These are phyloP conservation scores for Mrakia frigida DNA, from an alignment of 768 basidiomycete genomes.

Conservation along the genomic window DNA sequence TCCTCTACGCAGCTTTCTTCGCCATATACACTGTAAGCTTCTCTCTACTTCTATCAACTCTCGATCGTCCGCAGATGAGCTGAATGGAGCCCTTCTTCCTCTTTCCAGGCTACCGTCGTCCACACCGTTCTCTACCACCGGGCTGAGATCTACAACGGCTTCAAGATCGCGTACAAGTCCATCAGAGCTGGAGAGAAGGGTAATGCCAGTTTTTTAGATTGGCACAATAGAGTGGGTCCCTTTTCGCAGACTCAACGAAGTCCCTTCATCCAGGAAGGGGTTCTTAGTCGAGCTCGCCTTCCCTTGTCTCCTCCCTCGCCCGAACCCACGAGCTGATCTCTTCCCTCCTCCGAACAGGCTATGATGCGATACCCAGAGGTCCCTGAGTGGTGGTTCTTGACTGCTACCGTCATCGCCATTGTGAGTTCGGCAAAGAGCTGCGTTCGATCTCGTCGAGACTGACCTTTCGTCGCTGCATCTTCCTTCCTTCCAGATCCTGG, in stretches of 20 bases:
- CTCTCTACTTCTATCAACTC: no score
- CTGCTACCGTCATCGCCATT: constrained; percentile 16
- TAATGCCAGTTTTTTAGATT: constrained; percentile 16
- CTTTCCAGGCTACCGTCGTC: constrained; percentile 41
- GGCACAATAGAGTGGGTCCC: constrained; percentile 14
- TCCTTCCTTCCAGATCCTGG: no score
- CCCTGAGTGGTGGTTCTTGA: constrained; percentile 25
- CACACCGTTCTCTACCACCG: constrained; percentile 55
- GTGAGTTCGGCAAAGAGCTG: no score
- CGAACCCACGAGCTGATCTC: no score
- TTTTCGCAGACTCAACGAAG: no score
- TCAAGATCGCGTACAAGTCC: constrained; percentile 37
- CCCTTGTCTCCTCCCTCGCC: no score
- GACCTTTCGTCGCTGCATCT: no score
- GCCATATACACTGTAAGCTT: constrained; percentile 45
- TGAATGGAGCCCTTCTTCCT: no score
- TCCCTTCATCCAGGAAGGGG: no score
- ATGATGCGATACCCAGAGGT: constrained; percentile 27
- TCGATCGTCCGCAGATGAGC: no score
- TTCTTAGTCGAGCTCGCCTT: no score
- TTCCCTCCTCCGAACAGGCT: constrained; percentile 22
- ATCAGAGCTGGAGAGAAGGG: constrained; percentile 32
- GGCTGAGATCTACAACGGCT: constrained; percentile 53
- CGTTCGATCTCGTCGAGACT: no score
- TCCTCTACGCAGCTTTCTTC: constrained; percentile 42